Percentiles rank a stretch among this genome's conserved stretches.
phyloP scores from a whole-genome alignment of 495 filamentous ascomycete genomes.

The Trichocladium uniseriatum region DNA sequence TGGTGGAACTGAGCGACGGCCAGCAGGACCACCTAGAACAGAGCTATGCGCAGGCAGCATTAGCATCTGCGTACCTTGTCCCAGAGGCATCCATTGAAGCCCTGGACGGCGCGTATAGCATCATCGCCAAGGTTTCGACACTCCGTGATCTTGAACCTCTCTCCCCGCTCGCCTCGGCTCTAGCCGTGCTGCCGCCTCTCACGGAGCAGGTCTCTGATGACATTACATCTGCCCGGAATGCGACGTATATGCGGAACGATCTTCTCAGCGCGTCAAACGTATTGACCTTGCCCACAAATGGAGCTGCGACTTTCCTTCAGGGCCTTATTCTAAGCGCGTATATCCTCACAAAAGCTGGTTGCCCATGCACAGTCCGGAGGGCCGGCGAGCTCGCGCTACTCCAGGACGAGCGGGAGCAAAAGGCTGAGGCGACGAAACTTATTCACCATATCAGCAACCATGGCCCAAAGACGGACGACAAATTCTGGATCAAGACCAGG shows the following conservation, averaged over 20 bases:
- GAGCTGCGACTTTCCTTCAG: conserved; percentile 55
- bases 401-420: conserved; percentile 55
- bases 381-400: conserved; percentile 51
- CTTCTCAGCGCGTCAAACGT: conserved; percentile 55
- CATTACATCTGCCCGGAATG: conserved; percentile 31
- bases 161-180: conserved; percentile 35
- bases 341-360: conserved; percentile 51
- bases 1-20: conserved; percentile 42
- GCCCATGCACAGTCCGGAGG: conserved; percentile 49
- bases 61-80: conserved; percentile 65
- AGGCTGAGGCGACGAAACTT: conserved; percentile 51
- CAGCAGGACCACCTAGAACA: conserved; percentile 44
- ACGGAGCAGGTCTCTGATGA: conserved; percentile 20
- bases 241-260: conserved; percentile 39
- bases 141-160: conserved; percentile 52
- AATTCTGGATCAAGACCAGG: conserved; percentile 57
- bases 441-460: conserved; percentile 46
- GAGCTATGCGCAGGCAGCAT: conserved; percentile 61
- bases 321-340: conserved; percentile 59
- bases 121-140: conserved; percentile 50
- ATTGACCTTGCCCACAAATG: conserved; percentile 54
- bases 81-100: conserved; percentile 48
- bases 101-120: conserved; percentile 51
- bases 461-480: conserved; percentile 48
- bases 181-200: conserved; percentile 35